Evolutionary conservation across 108 stramenopile genomes (phyloP), one percentile per base, ranked within the genome.

Genomic region (Cylindrotheca fusiformis): DNA sequence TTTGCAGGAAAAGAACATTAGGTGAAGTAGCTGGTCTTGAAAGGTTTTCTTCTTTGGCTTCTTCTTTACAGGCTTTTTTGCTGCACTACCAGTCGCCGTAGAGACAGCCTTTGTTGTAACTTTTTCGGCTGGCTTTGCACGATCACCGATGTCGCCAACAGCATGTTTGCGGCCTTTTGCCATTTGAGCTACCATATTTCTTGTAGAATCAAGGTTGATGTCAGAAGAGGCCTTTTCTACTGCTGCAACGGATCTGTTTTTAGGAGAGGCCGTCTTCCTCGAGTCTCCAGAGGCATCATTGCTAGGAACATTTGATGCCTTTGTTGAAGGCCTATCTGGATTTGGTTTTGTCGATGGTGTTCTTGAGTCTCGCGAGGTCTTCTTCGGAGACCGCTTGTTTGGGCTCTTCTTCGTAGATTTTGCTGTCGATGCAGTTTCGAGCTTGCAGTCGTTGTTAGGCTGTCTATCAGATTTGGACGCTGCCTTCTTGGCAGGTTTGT

Each of bases 21-120:
- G 72, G 33, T 78, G 60, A 18, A 88, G 61, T 19, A 92, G 72
- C 52, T 84, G 63, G 55, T 92, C 87, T 58, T 92, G 79, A 62
- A 87, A 92, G 52, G 81, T 76, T 50, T 79, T 82, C 60, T 87
- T 91, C 63, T 67, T 49, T 44, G 65, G 69, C 44, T 55, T 60
- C 41, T 32, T 60, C 48, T 58, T 58, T 18, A n/a, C 10, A 54
- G 30, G 31, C 2, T n/a, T n/a, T 45, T 55, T 44, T 26, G 31
- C n/a, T 29, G 32, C 36, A 14, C 18, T 52, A 20, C 48, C 2
- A 4, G 71, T 0, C 14, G 48, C 32, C 17, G 31, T 28, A 5
- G 67, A 21, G 21, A 20, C 28, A 5, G 18, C 20, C 12, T 24
- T 8, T 21, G 48, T 52, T 48, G 19, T 25, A 20, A 47, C 1